phyloP scores from a whole-genome alignment of 306 rosid species.

The Vigna trinervia region DNA sequence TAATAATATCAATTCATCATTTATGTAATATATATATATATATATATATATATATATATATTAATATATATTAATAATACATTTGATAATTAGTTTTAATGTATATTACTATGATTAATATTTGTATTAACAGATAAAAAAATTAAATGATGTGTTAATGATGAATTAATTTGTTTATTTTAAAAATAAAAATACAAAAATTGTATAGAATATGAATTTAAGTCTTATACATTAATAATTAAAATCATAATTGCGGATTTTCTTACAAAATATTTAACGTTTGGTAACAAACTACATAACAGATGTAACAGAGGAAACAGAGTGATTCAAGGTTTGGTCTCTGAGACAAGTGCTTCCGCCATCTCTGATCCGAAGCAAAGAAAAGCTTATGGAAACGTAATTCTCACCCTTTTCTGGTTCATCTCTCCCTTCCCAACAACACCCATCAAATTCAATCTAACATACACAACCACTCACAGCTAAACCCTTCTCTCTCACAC shows the following conservation, averaged over 20 bases:
- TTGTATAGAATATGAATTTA: too few species aligned
- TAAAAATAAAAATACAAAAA: too few species aligned
- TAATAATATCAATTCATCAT: too few species aligned
- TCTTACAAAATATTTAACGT: neutral
- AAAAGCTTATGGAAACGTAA: conserved; percentile 34
- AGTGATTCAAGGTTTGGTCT: neutral
- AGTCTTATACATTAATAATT: too few species aligned
- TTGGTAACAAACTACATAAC: neutral
- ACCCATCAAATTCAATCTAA: conserved; percentile 25
- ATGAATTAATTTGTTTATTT: too few species aligned
- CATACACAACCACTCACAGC: neutral
- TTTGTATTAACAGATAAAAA: too few species aligned
- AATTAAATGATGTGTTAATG: too few species aligned
- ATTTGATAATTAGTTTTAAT: too few species aligned
- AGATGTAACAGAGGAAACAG: neutral
- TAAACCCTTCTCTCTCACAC: neutral
- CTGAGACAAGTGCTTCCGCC: conserved; percentile 31
- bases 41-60: too few species aligned
- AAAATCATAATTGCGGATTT: neutral
- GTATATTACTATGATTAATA: too few species aligned
- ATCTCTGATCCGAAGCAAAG: conserved; percentile 36
- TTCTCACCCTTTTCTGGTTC: conserved; percentile 26
- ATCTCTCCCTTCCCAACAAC: conserved; percentile 24
- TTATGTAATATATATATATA: too few species aligned
- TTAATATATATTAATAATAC: too few species aligned